Percentiles rank a stretch among this genome's conserved stretches.
phyloP scores from a whole-genome alignment of 2,329 filamentous ascomycete species.

The Didymella segeticola region DNA sequence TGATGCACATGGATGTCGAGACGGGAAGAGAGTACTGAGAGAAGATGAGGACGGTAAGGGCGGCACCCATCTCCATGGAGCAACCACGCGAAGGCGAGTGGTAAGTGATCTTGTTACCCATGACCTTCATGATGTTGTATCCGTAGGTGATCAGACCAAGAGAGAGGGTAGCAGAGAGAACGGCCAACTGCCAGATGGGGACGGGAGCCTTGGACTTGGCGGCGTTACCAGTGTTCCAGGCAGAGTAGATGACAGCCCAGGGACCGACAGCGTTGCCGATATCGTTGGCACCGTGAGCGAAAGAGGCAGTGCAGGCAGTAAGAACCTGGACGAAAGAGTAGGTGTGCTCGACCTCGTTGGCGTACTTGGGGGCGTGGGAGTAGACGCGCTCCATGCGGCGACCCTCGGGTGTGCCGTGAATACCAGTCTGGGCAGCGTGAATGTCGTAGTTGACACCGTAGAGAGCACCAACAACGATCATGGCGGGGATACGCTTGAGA shows the following conservation, averaged over 20 bases:
- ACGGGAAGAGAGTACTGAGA: conserved; percentile 78
- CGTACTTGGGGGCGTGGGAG: conserved; percentile 49
- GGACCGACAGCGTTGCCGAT: conserved; percentile 48
- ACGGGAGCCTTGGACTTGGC: conserved; percentile 69
- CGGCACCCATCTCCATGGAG: conserved; percentile 82
- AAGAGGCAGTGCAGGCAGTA: conserved; percentile 50
- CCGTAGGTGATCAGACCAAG: conserved; percentile 74
- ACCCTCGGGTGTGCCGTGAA: conserved; percentile 75
- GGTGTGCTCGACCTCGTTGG: conserved; percentile 48
- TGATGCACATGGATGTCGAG: conserved; percentile 74
- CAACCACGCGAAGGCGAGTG: conserved; percentile 65
- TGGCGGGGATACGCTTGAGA: conserved; percentile 72
- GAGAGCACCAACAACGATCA: conserved; percentile 66
- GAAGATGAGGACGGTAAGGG: conserved; percentile 77
- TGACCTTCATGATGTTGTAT: conserved; percentile 87
- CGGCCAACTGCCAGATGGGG: conserved; percentile 77
- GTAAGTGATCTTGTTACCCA: conserved; percentile 82
- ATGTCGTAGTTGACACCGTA: conserved; percentile 86
- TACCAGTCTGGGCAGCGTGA: conserved; percentile 75
- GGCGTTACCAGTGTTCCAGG: conserved; percentile 65
- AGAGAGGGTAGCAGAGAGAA: conserved; percentile 69
- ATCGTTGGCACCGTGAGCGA: conserved; percentile 76
- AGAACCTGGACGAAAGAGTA: conserved; percentile 61
- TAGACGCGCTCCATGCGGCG: conserved; percentile 74
- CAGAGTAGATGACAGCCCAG: conserved; percentile 48